Conservation (phyloP, 352 stramenopile species). For the Phytopythium sindhum region DNA sequence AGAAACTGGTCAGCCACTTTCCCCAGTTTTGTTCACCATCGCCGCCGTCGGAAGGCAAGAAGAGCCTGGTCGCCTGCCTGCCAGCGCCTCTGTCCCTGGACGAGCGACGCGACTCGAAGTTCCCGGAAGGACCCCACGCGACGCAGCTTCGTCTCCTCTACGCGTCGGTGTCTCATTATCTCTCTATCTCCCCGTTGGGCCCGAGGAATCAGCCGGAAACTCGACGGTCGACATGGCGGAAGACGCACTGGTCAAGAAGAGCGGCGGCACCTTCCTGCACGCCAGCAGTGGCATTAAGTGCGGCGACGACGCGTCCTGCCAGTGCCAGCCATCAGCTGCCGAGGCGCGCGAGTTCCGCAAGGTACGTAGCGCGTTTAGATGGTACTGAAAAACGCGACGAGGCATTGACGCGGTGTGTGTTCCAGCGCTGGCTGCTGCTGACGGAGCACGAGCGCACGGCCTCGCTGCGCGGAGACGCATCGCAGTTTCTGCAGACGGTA, state of each 20-base stretch:
- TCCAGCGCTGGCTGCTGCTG: conserved; percentile 71
- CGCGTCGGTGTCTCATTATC: neutral
- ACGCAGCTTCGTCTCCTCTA: neutral
- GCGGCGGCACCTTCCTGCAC: conserved; percentile 4
- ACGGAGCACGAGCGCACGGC: conserved; percentile 69
- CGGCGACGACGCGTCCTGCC: conserved; percentile 23
- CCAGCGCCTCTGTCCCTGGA: neutral
- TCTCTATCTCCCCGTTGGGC: neutral
- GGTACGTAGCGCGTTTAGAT: conserved; percentile 19
- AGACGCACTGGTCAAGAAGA: conserved; percentile 6
- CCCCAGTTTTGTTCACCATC: neutral
- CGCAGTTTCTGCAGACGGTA: conserved; percentile 73
- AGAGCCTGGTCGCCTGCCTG: neutral
- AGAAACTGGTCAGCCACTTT: conserved; percentile 7
- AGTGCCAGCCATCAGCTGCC: conserved; percentile 63
- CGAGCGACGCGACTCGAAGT: neutral
- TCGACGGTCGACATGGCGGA: neutral
- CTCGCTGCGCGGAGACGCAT: conserved; percentile 57
- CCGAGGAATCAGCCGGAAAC: neutral
- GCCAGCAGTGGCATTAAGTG: conserved; percentile 13
- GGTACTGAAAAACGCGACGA: neutral
- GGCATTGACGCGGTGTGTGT: conserved; percentile 9
- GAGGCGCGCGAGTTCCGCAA: conserved; percentile 83
- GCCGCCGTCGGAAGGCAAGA: conserved; percentile 4
- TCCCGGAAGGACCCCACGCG: neutral